Percentiles rank a stretch among this genome's conserved stretches.
Evolutionary conservation across 2,329 filamentous ascomycete genomes (phyloP).

Genomic region (Cytospora paraplurivora): DNA sequence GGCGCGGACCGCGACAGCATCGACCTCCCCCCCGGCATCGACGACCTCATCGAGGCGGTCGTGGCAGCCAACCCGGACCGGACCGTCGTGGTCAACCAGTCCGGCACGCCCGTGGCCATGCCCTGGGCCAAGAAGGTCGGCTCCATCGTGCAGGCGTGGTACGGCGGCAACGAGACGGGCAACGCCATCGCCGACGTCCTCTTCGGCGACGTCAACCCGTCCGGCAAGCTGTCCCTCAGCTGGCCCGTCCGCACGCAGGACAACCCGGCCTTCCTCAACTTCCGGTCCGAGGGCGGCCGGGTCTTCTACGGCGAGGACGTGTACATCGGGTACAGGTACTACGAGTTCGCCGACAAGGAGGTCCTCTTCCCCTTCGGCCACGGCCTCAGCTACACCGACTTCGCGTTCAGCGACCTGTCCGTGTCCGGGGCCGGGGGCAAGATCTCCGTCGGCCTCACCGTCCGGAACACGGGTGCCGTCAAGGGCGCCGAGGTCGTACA

Average conservation of each 20-base stretch:
- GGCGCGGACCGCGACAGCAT: constrained; percentile 78
- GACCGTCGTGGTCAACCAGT: constrained; percentile 74
- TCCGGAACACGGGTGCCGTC: constrained; percentile 63
- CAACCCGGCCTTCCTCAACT: constrained; percentile 72
- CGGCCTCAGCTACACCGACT: constrained; percentile 36
- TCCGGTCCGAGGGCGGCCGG: constrained; percentile 62
- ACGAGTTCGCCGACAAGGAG: constrained; percentile 54
- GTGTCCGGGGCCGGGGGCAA: constrained; percentile 51
- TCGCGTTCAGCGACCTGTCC: constrained; percentile 49
- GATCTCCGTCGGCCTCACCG: constrained; percentile 49
- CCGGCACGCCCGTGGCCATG: constrained; percentile 74
- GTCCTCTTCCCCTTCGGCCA: constrained; percentile 37
- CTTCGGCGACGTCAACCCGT: constrained; percentile 73
- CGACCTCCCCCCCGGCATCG: constrained; percentile 72
- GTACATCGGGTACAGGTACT: constrained; percentile 73
- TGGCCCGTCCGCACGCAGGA: constrained; percentile 66
- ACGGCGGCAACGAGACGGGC: constrained; percentile 83
- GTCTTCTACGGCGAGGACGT: constrained; percentile 73
- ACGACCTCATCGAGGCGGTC: constrained; percentile 69
- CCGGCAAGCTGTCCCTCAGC: constrained; percentile 65
- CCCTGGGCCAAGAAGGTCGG: constrained; percentile 62
- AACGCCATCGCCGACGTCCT: constrained; percentile 79
- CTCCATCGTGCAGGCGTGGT: constrained; percentile 77
- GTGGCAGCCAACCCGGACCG: constrained; percentile 64
- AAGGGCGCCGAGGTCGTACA: constrained; percentile 59